Conservation (phyloP, 345 rosid species). For the Gossypium mustelinum region DNA sequence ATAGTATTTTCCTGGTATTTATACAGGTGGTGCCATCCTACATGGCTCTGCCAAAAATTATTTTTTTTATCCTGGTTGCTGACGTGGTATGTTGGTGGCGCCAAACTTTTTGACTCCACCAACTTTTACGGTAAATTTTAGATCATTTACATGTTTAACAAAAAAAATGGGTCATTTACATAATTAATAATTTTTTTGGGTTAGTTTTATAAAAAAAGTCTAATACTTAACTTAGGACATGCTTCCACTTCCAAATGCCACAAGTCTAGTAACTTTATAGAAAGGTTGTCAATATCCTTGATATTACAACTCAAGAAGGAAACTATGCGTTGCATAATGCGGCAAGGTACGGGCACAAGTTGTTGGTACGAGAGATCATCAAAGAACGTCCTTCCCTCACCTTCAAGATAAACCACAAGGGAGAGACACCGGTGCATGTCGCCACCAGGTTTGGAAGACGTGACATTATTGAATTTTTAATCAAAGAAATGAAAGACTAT, state of each 20-base stretch:
- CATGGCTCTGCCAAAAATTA: too few species aligned
- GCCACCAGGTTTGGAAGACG: background rate
- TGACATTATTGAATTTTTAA: background rate
- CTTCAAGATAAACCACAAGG: background rate
- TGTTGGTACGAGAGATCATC: background rate
- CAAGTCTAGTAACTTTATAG: background rate
- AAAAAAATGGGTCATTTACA: too few species aligned
- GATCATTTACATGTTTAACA: too few species aligned
- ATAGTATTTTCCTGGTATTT: too few species aligned
- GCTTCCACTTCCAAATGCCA: background rate
- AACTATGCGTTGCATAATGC: slow-evolving; percentile 2
- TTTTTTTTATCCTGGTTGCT: too few species aligned
- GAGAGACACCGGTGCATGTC: background rate
- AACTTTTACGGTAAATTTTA: too few species aligned
- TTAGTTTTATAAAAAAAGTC: too few species aligned
- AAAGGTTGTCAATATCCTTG: background rate
- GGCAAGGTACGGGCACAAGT: background rate
- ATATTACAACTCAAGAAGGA: background rate
- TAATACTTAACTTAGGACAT: background rate
- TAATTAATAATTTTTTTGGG: too few species aligned
- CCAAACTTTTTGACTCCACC: too few species aligned
- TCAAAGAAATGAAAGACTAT: background rate
- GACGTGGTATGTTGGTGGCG: too few species aligned
- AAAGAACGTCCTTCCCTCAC: background rate
- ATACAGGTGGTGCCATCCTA: too few species aligned